Evolutionary conservation across 2,329 filamentous ascomycete species (phyloP).

Genomic region (Diplodia mutila): DNA sequence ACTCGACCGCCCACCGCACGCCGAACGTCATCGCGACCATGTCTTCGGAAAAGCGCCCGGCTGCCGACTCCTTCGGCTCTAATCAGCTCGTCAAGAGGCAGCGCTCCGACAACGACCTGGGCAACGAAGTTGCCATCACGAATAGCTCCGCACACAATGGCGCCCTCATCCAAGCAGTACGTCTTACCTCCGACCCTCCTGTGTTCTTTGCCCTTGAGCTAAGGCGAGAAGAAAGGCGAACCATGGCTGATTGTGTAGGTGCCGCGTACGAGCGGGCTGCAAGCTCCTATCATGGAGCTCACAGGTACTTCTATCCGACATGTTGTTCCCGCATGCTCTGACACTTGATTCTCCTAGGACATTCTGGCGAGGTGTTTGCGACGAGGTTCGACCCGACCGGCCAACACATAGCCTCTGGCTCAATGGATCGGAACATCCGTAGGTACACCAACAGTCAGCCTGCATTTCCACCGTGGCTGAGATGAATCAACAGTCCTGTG

Average conservation of each 20-base stretch:
- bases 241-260: slow-evolving; percentile 58
- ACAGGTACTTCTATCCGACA: slow-evolving; percentile 59
- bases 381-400: slow-evolving; percentile 89
- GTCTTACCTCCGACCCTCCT: slow-evolving; percentile 37
- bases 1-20: background rate
- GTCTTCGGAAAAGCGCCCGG: slow-evolving; percentile 90
- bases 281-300: slow-evolving; percentile 93
- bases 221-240: slow-evolving; percentile 28
- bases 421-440: slow-evolving; percentile 93
- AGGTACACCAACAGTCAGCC: slow-evolving; percentile 42
- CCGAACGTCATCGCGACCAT: slow-evolving; percentile 54
- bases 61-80: slow-evolving; percentile 78
- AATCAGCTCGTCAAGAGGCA: slow-evolving; percentile 88
- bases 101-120: slow-evolving; percentile 67
- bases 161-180: slow-evolving; percentile 68
- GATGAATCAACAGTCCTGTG: slow-evolving; percentile 70
- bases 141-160: slow-evolving; percentile 63
- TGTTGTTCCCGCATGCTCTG: background rate
- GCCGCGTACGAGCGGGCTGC: slow-evolving; percentile 77
- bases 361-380: slow-evolving; percentile 83
- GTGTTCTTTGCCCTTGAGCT: slow-evolving; percentile 30
- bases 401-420: slow-evolving; percentile 87
- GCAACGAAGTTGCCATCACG: slow-evolving; percentile 58
- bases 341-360: slow-evolving; percentile 50
- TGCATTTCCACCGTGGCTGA: slow-evolving; percentile 29